Evolutionary conservation across 1,139 yeast species (phyloP).

Genomic region (Lipomyces yarrowii): DNA sequence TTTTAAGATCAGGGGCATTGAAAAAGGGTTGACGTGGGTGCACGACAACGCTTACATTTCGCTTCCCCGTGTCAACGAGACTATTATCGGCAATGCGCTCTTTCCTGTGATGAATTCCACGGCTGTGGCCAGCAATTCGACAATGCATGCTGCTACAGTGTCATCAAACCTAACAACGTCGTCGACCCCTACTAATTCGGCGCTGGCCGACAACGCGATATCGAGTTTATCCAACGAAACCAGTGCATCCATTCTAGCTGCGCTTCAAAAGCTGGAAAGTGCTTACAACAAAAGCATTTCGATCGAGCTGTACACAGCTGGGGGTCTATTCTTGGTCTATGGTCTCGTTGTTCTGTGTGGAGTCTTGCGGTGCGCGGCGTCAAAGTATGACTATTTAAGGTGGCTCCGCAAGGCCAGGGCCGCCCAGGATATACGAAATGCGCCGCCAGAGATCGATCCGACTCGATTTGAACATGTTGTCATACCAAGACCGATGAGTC

Average conservation of each 20-base stretch:
- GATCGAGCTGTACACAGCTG: conserved; percentile 21
- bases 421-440: not conserved
- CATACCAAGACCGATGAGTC: conserved; percentile 7
- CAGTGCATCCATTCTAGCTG: conserved; percentile 16
- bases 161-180: not conserved
- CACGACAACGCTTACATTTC: conserved; percentile 60
- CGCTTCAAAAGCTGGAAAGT: conserved; percentile 13
- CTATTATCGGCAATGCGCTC: conserved; percentile 2
- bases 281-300: conserved; percentile 14
- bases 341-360: conserved; percentile 11
- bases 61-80: conserved; percentile 56
- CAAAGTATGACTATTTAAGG: conserved; percentile 3
- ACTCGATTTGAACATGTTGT: conserved; percentile 11
- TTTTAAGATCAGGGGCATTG: conserved; percentile 63
- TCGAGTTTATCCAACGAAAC: conserved; percentile 8
- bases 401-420: not conserved
- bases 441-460: conserved; percentile 8
- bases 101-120: conserved; percentile 6
- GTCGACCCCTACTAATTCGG: not conserved
- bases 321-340: conserved; percentile 21
- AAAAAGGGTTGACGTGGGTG: conserved; percentile 79
- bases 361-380: conserved; percentile 1
- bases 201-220: conserved; percentile 6
- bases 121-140: not conserved
- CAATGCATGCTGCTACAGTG: not conserved